A percentile compares a stretch with the other conserved stretches of the same genome.
phyloP scores from a whole-genome alignment of 75 land plant species.

The Cupressus sempervirens region DNA sequence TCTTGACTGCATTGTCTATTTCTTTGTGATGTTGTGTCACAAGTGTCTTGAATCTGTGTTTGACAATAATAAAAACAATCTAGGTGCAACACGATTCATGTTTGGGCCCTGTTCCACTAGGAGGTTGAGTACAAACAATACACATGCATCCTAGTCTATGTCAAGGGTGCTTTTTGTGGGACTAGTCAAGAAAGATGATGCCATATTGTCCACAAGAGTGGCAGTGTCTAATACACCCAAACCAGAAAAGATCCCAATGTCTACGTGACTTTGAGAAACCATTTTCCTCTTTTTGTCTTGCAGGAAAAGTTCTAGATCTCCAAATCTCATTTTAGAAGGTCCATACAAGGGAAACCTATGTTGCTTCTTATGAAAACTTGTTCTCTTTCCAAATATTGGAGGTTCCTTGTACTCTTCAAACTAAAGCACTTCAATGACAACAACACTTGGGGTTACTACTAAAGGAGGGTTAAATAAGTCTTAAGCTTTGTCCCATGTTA shows the following conservation, averaged over 20 bases:
- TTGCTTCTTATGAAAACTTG: too few relatives aligned
- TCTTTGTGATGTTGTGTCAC: constrained; percentile 50
- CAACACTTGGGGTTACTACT: too few relatives aligned
- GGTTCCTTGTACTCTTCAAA: too few relatives aligned
- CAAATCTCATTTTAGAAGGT: background rate
- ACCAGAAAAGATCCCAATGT: constrained; percentile 14
- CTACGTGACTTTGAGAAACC: background rate
- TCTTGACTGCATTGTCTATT: constrained; percentile 21
- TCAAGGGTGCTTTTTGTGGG: constrained; percentile 44
- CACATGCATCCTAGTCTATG: constrained; percentile 47
- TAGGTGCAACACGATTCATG: constrained; percentile 36
- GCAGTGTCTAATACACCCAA: constrained; percentile 30
- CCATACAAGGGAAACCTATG: background rate
- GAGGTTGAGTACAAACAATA: constrained; percentile 52
- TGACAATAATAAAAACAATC: constrained; percentile 40
- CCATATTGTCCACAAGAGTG: constrained; percentile 19
- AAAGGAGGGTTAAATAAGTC: too few relatives aligned
- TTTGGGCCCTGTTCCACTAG: constrained; percentile 49
- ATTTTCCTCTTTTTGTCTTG: background rate
- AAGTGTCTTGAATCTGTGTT: constrained; percentile 43
- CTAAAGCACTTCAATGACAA: too few relatives aligned
- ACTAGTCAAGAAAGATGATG: constrained; percentile 15
- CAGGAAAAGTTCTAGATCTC: background rate
- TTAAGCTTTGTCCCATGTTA: too few relatives aligned
- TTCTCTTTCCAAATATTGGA: too few relatives aligned